A percentile compares a stretch with the other conserved stretches of the same genome.
Evolutionary conservation across 2,329 filamentous ascomycete species (phyloP).

Genomic region (Xylaria arbuscula): DNA sequence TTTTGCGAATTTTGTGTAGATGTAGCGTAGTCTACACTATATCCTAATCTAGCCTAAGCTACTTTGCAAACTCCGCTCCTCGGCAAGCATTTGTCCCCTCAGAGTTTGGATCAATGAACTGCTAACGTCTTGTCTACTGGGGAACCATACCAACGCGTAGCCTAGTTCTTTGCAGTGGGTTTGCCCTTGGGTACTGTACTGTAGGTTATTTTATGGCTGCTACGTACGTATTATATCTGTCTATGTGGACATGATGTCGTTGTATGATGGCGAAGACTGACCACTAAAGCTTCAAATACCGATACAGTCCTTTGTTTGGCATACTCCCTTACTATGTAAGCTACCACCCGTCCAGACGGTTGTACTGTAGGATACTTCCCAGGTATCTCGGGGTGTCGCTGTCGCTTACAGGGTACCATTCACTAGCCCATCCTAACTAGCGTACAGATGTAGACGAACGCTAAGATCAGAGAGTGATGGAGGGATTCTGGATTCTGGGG

Average conservation of each 20-base stretch:
- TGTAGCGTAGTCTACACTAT: slow-evolving; percentile 3
- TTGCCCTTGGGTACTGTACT: not conserved
- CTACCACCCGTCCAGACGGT: slow-evolving; percentile 34
- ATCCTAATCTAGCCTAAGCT: slow-evolving; percentile 23
- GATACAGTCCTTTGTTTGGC: not conserved
- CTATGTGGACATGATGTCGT: not conserved
- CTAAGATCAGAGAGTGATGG: slow-evolving; percentile 45
- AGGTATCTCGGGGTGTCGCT: slow-evolving; percentile 45
- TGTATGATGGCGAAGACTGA: not conserved
- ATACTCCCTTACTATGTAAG: slow-evolving; percentile 7
- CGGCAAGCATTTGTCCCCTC: not conserved
- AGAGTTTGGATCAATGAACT: slow-evolving; percentile 7
- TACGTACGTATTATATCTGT: not conserved
- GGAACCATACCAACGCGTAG: slow-evolving; percentile 15
- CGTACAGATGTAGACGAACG: slow-evolving; percentile 39
- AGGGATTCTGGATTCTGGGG: slow-evolving; percentile 39
- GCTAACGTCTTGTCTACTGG: not conserved
- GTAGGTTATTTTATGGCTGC: not conserved
- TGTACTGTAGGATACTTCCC: slow-evolving; percentile 13
- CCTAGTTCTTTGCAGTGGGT: slow-evolving; percentile 7
- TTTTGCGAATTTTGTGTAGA: slow-evolving; percentile 3
- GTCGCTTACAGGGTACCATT: slow-evolving; percentile 42
- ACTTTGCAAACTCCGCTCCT: slow-evolving; percentile 8
- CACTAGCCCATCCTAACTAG: slow-evolving; percentile 15
- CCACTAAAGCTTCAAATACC: not conserved